phyloP scores from a whole-genome alignment of 2,329 filamentous ascomycete species.

The Paraphoma sp. region DNA sequence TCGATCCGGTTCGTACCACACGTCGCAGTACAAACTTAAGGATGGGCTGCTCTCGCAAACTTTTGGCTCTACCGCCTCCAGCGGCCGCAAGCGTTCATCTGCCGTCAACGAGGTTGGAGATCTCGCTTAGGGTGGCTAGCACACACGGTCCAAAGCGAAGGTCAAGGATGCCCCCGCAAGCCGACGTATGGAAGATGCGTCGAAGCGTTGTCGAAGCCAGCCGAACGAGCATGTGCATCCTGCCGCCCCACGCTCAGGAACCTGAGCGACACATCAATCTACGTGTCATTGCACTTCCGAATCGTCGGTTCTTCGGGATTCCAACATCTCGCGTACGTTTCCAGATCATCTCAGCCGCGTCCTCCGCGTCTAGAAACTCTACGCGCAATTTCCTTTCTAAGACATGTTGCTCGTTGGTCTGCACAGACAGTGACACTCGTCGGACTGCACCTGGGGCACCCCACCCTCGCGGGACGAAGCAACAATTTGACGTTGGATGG shows the following conservation, averaged over 20 bases:
- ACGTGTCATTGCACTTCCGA: not conserved
- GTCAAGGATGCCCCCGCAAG: constrained; percentile 30
- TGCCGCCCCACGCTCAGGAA: constrained; percentile 24
- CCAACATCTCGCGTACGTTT: not conserved
- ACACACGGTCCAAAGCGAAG: constrained; percentile 8
- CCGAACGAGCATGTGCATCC: constrained; percentile 19
- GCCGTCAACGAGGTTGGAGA: constrained; percentile 2
- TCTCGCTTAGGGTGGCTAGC: constrained; percentile 21
- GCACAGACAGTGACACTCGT: constrained; percentile 6
- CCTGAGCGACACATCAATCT: constrained; percentile 1
- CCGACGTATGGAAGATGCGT: constrained; percentile 25
- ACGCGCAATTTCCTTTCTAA: not conserved
- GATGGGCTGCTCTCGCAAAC: not conserved
- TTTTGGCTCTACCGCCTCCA: not conserved
- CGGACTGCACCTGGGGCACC: constrained; percentile 11
- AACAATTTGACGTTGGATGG: constrained; percentile 8
- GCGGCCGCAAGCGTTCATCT: not conserved
- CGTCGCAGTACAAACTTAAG: not conserved
- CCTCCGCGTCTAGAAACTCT: not conserved
- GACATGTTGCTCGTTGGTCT: not conserved
- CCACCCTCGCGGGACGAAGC: constrained; percentile 16
- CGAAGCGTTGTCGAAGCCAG: constrained; percentile 26
- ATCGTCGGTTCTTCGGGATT: constrained; percentile 1
- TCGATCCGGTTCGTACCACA: constrained; percentile 21
- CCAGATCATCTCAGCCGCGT: not conserved